Evolutionary conservation across 2,329 filamentous ascomycete genomes (phyloP), one percentile per base, ranked within the genome.

Genomic region (Oidium heveae): DNA sequence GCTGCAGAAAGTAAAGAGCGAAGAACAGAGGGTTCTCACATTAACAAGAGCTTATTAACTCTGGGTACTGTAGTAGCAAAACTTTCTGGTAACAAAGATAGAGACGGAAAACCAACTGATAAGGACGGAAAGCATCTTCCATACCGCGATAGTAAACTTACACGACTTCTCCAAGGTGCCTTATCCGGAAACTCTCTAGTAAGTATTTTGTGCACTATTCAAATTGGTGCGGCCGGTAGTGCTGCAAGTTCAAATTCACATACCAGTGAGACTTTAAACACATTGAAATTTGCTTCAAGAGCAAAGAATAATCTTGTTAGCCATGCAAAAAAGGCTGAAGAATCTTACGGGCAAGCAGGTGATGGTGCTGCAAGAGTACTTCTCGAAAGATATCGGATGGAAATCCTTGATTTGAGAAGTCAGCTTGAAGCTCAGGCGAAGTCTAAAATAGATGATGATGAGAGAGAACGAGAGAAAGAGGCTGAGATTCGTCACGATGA

Each of bases 251-350:
- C 80, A 20, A 82, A 78, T 61, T 84, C 75, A 22, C 86, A 95
- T 63, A 86, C 84, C 0, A 76, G 77, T 18, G 91, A 98, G 68
- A 96, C 89, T 0, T 70, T 98, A 55, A 98, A 94, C 66, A 98
- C 91, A 0, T 72, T 98, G 57, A 98, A 96, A 63, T 98, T 98
- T 65, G 91, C 91, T 1, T 91, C 88, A 12, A 78, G 91, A 62
- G 91, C 91, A 47, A 95, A 94, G 73, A 98, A 98, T 68, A 98
- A 84, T 65, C 94, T 98, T 63, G 82, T 96, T 64, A 95, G 87
- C 61, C 88, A 96, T 68, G 91, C 91, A 36, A 96, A 95, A 73
- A 84, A 80, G 64, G 89, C 89, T 7, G 86, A 94, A 61, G 91
- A 96, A 66, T 87, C 89, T 2, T 72, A 89, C 24, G 83, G 83